Percentiles rank a stretch among this genome's conserved stretches.
phyloP scores from a whole-genome alignment of 176 grass and related monocot species.

The Leersia perrieri region DNA sequence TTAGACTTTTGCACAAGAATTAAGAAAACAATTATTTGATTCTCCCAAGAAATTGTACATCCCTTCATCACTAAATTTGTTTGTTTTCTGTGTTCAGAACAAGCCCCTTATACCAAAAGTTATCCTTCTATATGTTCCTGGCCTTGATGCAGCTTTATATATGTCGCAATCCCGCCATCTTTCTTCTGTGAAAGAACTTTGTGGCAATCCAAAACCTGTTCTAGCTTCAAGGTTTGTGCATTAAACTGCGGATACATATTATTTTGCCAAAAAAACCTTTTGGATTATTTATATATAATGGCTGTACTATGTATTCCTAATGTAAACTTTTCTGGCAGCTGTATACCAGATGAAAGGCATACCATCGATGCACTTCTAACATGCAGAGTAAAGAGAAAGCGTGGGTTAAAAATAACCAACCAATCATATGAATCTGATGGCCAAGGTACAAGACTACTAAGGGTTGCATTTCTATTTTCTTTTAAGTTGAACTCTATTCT shows the following conservation, averaged over 20 bases:
- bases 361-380: slow-evolving; percentile 90
- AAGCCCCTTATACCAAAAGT: slow-evolving; percentile 94
- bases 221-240: slow-evolving; percentile 82
- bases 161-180: slow-evolving; percentile 61
- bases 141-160: slow-evolving; percentile 88
- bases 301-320: slow-evolving; percentile 3
- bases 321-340: slow-evolving; percentile 46
- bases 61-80: slow-evolving; percentile 2
- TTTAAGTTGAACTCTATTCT: not conserved
- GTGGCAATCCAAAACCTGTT: slow-evolving; percentile 88
- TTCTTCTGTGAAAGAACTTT: slow-evolving; percentile 69
- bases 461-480: slow-evolving; percentile 1
- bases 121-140: slow-evolving; percentile 83
- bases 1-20: not conserved
- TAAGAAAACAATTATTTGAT: not conserved
- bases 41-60: not conserved
- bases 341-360: slow-evolving; percentile 81
- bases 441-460: slow-evolving; percentile 41
- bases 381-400: slow-evolving; percentile 87
- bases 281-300: not conserved
- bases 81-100: slow-evolving; percentile 56
- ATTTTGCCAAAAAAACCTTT: not conserved
- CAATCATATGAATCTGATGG: slow-evolving; percentile 36
- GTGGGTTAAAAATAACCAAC: slow-evolving; percentile 32
- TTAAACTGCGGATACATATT: not conserved